A percentile compares a stretch with the other conserved stretches of the same genome.
Conservation (phyloP, 805 yeast genomes). For the fission yeast (Schizosaccharomyces pombe) region ASM294v3 CU329670.1:2985001-2985500, state of each 20-base stretch:
- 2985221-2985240: slow-evolving; percentile 9
- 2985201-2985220: slow-evolving; percentile 9
- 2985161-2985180: slow-evolving; percentile 13
- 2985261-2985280: slow-evolving; percentile 11
- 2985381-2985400: slow-evolving; percentile 13
- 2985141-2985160: slow-evolving; percentile 13
- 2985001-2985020: slow-evolving; percentile 7
- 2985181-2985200: slow-evolving; percentile 13
- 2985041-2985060: slow-evolving; percentile 7
- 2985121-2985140: slow-evolving; percentile 13
- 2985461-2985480: slow-evolving; percentile 9
- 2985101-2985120: slow-evolving; percentile 15
- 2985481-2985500: slow-evolving; percentile 6
- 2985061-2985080: slow-evolving; percentile 10
- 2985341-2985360: slow-evolving; percentile 11
- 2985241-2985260: slow-evolving; percentile 10
- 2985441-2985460: slow-evolving; percentile 14
- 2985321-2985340: slow-evolving; percentile 8
- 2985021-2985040: slow-evolving; percentile 8
- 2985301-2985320: slow-evolving; percentile 9
- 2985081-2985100: slow-evolving; percentile 11
- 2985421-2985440: slow-evolving; percentile 11
- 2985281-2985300: slow-evolving; percentile 7
- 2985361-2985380: slow-evolving; percentile 12
- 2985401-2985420: slow-evolving; percentile 12